A percentile compares a stretch with the other conserved stretches of the same genome.
These are phyloP conservation scores for Pelagomonas calceolata DNA, from an alignment of 108 stramenopile species.

Conservation along the genomic window DNA sequence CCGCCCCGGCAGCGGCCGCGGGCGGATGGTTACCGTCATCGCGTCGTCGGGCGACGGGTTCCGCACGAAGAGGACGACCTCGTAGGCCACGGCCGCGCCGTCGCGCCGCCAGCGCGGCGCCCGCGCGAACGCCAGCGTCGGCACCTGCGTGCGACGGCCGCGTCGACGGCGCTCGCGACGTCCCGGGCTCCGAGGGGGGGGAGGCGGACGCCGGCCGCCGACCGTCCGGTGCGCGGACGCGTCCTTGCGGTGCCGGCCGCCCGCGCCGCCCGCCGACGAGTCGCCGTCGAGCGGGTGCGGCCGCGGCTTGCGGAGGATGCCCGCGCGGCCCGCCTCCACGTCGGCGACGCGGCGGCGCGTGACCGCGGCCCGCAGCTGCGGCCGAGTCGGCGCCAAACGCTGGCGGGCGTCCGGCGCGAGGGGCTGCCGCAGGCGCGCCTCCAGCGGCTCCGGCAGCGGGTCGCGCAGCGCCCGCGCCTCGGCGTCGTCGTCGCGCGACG, in stretches of 20 bases:
- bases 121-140: too few relatives aligned
- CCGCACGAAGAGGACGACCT: too few relatives aligned
- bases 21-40: too few relatives aligned
- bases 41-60: too few relatives aligned
- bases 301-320: conserved; percentile 72
- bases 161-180: too few relatives aligned
- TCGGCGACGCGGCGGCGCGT: conserved; percentile 57
- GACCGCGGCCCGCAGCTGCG: neutral
- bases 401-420: neutral
- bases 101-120: too few relatives aligned
- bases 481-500: too few relatives aligned
- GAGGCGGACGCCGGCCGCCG: too few relatives aligned
- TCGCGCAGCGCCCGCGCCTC: neutral
- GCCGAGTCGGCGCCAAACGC: neutral
- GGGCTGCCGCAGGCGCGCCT: neutral
- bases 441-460: neutral
- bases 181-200: too few relatives aligned
- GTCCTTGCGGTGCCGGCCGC: conserved; percentile 62
- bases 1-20: too few relatives aligned
- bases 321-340: conserved; percentile 57
- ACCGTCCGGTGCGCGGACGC: neutral
- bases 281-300: conserved; percentile 79
- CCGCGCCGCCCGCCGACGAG: conserved; percentile 58
- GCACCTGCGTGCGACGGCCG: too few relatives aligned
- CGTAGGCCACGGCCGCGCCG: too few relatives aligned